Percentiles rank a stretch among this genome's conserved stretches.
These are phyloP conservation scores for Hypholoma sublateritium DNA, from an alignment of 768 basidiomycete genomes.

Conservation along the genomic window DNA sequence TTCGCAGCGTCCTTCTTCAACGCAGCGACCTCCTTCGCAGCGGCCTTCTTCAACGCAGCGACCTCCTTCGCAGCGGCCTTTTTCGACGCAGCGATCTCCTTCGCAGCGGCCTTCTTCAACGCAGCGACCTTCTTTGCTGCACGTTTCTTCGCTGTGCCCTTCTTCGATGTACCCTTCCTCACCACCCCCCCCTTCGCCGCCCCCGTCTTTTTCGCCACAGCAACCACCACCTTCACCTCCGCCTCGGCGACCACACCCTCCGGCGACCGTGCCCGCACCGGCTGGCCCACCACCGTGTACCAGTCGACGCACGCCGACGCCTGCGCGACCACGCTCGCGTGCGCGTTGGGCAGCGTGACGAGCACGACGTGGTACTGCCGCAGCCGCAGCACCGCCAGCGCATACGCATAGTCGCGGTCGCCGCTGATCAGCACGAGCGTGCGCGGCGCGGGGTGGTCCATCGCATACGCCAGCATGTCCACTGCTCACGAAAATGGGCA, in stretches of 20 bases:
- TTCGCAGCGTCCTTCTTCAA: too few relatives aligned
- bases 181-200: too few relatives aligned
- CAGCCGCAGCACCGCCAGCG: slow-evolving; percentile 38
- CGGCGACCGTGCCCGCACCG: too few relatives aligned
- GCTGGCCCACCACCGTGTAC: too few relatives aligned
- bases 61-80: slow-evolving; percentile 17
- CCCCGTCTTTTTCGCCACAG: too few relatives aligned
- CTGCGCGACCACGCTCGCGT: slow-evolving; percentile 41
- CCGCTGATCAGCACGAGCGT: slow-evolving; percentile 48
- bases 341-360: slow-evolving; percentile 37
- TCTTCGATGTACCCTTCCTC: slow-evolving; percentile 17
- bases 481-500: slow-evolving; percentile 9
- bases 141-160: too few relatives aligned
- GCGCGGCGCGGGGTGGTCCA: slow-evolving; percentile 43
- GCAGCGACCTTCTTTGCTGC: too few relatives aligned
- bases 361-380: slow-evolving; percentile 37
- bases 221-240: too few relatives aligned
- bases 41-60: slow-evolving; percentile 12
- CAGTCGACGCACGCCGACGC: slow-evolving; percentile 49
- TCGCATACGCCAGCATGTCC: slow-evolving; percentile 28
- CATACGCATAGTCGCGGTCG: slow-evolving; percentile 45
- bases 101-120: too few relatives aligned
- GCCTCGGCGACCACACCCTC: too few relatives aligned
- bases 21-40: slow-evolving; percentile 23
- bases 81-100: too few relatives aligned